These are phyloP conservation scores for Neolentinus lepideus DNA, from an alignment of 1,284 basidiomycete genomes.

Conservation along the genomic window DNA sequence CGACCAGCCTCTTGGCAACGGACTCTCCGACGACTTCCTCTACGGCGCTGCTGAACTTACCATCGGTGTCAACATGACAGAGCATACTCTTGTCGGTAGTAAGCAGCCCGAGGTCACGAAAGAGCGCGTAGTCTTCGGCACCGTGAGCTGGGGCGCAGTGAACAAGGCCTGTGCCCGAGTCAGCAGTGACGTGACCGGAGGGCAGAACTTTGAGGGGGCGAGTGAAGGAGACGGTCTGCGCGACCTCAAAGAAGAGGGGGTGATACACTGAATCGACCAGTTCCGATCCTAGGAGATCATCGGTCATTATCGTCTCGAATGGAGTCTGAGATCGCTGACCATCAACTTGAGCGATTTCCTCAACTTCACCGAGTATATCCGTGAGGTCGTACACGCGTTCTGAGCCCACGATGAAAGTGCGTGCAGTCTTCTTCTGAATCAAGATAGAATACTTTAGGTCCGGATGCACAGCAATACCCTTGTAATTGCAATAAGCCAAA, in stretches of 20 bases:
- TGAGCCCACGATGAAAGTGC: conserved; percentile 58
- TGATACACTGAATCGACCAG: conserved; percentile 64
- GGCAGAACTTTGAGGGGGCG: conserved; percentile 36
- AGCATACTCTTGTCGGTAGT: conserved; percentile 32
- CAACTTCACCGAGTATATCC: conserved; percentile 43
- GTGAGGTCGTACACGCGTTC: conserved; percentile 56
- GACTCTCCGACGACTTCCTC: conserved; percentile 43
- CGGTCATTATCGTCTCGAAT: background rate
- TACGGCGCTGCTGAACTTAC: conserved; percentile 61
- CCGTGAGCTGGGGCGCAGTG: conserved; percentile 97
- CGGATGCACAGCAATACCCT: conserved; percentile 84
- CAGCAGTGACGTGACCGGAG: conserved; percentile 73
- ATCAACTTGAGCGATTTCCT: conserved; percentile 42
- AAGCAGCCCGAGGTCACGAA: conserved; percentile 44
- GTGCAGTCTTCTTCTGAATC: conserved; percentile 22
- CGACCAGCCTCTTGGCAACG: conserved; percentile 44
- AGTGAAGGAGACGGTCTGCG: conserved; percentile 7
- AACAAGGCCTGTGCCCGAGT: conserved; percentile 94
- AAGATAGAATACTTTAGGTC: conserved; percentile 71
- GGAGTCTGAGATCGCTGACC: background rate
- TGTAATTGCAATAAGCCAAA: conserved; percentile 6
- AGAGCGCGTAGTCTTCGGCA: conserved; percentile 83
- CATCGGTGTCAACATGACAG: conserved; percentile 83
- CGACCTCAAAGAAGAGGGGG: conserved; percentile 51
- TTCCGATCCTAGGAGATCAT: conserved; percentile 39